Conservation (phyloP, 2,329 filamentous ascomycete species). For the Fusarium sulawesiense region DNA sequence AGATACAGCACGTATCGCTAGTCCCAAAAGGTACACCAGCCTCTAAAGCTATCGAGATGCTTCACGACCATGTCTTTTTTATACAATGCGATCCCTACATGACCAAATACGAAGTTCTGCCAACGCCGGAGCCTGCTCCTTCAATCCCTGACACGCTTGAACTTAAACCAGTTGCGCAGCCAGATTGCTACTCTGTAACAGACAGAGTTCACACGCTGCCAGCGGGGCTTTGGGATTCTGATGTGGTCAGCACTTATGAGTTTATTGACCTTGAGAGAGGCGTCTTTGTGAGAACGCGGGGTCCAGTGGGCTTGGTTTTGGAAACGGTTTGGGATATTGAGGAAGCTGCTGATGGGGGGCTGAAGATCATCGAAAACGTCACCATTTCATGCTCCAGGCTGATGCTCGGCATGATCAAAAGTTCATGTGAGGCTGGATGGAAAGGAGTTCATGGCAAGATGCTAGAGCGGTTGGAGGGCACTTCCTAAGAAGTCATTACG, state of each 20-base stretch:
- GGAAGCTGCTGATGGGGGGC: conserved; percentile 47
- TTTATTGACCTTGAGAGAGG: conserved; percentile 63
- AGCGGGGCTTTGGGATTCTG: conserved; percentile 66
- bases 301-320: conserved; percentile 63
- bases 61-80: conserved; percentile 65
- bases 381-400: conserved; percentile 63
- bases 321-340: conserved; percentile 63
- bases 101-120: conserved; percentile 55
- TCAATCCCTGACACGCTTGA: conserved; percentile 46
- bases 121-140: conserved; percentile 26
- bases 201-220: conserved; percentile 64
- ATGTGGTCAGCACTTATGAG: conserved; percentile 65
- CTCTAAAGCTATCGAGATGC: conserved; percentile 55
- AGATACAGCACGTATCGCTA: conserved; percentile 56
- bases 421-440: conserved; percentile 64
- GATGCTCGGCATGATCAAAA: conserved; percentile 61
- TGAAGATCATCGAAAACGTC: conserved; percentile 62
- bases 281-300: conserved; percentile 63
- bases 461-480: conserved; percentile 50
- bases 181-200: conserved; percentile 60
- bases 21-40: conserved; percentile 54
- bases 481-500: conserved; percentile 1
- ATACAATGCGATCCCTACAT: conserved; percentile 65
- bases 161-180: conserved; percentile 42
- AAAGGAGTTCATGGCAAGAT: conserved; percentile 63